phyloP scores from a whole-genome alignment of 805 yeast genomes.

The Candida palmyrensis region DNA sequence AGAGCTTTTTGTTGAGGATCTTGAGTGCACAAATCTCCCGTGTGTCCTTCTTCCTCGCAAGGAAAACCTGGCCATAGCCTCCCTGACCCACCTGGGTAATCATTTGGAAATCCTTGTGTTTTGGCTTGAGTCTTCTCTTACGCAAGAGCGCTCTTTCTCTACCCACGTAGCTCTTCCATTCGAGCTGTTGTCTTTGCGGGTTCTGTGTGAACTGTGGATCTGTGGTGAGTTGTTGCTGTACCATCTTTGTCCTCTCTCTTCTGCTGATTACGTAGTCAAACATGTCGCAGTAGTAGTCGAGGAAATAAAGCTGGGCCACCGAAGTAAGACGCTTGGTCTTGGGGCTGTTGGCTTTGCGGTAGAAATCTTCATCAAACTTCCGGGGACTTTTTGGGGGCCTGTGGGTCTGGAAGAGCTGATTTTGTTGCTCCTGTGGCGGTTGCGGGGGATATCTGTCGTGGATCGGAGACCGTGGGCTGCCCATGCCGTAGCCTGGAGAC shows the following conservation, averaged over 20 bases:
- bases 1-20: conserved; percentile 78
- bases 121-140: conserved; percentile 85
- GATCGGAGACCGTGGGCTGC: conserved; percentile 6
- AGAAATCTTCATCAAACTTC: conserved; percentile 41
- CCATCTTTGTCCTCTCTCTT: conserved; percentile 73
- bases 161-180: conserved; percentile 75
- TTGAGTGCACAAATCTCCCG: conserved; percentile 93
- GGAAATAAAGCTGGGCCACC: conserved; percentile 88
- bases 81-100: conserved; percentile 99
- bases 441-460: conserved; percentile 2
- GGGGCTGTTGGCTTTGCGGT: conserved; percentile 56
- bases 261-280: conserved; percentile 88
- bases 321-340: conserved; percentile 83
- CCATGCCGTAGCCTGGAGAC: conserved; percentile 13
- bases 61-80: conserved; percentile 97
- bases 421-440: conserved; percentile 11
- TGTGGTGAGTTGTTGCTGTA: conserved; percentile 51
- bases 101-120: conserved; percentile 92
- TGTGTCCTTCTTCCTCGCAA: conserved; percentile 91
- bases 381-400: neutral
- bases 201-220: conserved; percentile 38
- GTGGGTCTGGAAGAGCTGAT: conserved; percentile 3
- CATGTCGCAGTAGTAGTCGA: conserved; percentile 94
- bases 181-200: conserved; percentile 33
- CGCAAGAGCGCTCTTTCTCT: conserved; percentile 82